Conservation (phyloP, 768 basidiomycete genomes). For the Suillus sp. region DNA sequence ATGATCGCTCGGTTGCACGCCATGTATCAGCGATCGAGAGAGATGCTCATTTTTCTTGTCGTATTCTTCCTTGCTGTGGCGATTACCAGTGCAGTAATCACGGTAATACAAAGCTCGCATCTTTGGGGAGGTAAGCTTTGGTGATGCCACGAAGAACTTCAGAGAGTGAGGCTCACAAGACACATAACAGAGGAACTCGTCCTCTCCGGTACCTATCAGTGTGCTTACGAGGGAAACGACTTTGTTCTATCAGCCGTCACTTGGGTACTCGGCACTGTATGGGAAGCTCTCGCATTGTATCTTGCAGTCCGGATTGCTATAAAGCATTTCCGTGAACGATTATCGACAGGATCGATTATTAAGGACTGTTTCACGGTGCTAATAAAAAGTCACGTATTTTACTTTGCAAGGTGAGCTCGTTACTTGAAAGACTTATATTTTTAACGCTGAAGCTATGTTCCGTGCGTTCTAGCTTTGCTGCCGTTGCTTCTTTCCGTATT, state of each 20-base stretch:
- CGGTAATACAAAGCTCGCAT: neutral
- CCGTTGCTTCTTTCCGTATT: neutral
- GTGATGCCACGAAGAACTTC: neutral
- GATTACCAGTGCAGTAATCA: neutral
- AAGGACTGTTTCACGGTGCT: neutral
- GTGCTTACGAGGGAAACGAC: neutral
- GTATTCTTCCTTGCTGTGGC: neutral
- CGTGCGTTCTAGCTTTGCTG: neutral
- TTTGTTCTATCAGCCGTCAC: neutral
- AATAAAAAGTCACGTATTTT: neutral
- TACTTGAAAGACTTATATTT: neutral
- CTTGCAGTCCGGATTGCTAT: neutral
- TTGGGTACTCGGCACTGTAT: neutral
- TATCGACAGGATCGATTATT: neutral
- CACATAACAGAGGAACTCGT: neutral
- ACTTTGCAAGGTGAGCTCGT: constrained; percentile 1
- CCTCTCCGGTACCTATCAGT: neutral
- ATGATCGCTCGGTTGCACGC: neutral
- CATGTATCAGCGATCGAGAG: neutral
- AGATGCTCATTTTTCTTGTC: neutral
- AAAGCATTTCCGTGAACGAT: neutral
- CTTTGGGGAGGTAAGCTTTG: neutral
- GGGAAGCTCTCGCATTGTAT: neutral
- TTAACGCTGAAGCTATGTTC: neutral
- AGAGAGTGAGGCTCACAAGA: neutral